Conservation (phyloP, 306 rosid genomes). For the Quercus parvula region DNA sequence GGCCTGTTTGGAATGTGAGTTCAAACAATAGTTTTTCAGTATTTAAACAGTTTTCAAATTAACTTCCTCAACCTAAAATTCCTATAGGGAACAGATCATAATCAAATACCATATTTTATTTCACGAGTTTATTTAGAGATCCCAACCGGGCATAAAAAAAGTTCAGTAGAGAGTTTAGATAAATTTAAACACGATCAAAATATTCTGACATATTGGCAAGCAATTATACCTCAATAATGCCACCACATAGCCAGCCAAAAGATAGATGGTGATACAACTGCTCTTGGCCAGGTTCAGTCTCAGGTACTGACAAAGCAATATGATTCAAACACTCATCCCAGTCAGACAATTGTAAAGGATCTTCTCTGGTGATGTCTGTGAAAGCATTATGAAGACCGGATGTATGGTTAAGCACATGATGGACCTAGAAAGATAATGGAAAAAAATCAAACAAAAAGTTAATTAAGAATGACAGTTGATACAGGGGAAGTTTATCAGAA, state of each 20-base stretch:
- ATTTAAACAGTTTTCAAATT: no score
- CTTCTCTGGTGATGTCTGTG: constrained; percentile 47
- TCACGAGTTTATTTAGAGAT: constrained; percentile 6
- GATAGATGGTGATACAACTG: constrained; percentile 87
- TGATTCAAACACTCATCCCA: constrained; percentile 82
- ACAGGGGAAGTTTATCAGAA: constrained; percentile 7
- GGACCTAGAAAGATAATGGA: constrained; percentile 50
- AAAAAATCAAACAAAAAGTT: background rate
- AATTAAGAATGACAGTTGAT: background rate
- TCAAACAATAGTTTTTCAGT: no score
- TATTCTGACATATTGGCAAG: constrained; percentile 2
- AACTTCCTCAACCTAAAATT: no score
- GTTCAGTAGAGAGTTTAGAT: background rate
- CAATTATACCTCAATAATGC: constrained; percentile 81
- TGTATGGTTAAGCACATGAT: constrained; percentile 95
- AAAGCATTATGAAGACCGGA: constrained; percentile 94
- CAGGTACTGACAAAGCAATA: constrained; percentile 61
- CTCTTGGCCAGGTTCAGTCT: constrained; percentile 86
- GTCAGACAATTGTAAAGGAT: constrained; percentile 67
- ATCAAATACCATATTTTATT: background rate
- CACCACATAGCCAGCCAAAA: constrained; percentile 95
- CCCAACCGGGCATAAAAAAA: background rate
- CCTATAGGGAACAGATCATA: background rate
- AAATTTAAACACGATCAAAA: background rate
- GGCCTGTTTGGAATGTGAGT: no score